A percentile compares a stretch with the other conserved stretches of the same genome.
Evolutionary conservation across 139 green algal species (phyloP).

Genomic region (Dunaliella primolecta): DNA sequence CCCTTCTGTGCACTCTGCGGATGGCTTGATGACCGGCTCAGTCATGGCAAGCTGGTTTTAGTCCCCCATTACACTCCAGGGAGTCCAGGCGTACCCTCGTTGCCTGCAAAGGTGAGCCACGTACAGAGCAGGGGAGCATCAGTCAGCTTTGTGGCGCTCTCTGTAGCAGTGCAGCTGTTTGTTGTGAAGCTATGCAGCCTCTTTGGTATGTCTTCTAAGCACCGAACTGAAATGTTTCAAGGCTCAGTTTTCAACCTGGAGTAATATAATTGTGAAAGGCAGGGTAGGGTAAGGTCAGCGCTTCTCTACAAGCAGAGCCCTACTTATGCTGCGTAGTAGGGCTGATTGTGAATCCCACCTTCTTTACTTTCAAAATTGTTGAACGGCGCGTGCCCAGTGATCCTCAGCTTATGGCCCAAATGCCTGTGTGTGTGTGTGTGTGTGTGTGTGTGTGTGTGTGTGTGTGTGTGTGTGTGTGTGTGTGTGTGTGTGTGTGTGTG

Average conservation of each 20-base stretch:
- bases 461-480: neutral
- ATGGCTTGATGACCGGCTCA: no score
- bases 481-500: neutral
- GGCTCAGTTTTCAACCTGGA: neutral
- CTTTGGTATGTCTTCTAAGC: no score
- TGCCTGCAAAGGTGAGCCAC: neutral
- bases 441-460: neutral
- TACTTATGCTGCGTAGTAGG: no score
- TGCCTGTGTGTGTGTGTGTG: slow-evolving; percentile 11
- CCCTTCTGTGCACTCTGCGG: no score
- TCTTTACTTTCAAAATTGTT: neutral
- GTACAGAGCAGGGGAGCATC: no score
- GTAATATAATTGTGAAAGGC: neutral
- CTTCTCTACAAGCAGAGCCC: no score
- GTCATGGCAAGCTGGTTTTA: neutral
- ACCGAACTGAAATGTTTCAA: neutral
- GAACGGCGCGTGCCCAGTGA: neutral
- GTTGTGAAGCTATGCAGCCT: no score
- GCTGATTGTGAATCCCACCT: neutral
- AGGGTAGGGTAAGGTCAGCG: no score
- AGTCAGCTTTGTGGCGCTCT: no score
- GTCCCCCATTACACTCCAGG: neutral
- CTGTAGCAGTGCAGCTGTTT: no score
- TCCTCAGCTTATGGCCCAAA: neutral
- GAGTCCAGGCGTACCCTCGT: neutral